A percentile compares a stretch with the other conserved stretches of the same genome.
Evolutionary conservation across 2,329 filamentous ascomycete species (phyloP).

Genomic region (Penicillium sclerotigenum): DNA sequence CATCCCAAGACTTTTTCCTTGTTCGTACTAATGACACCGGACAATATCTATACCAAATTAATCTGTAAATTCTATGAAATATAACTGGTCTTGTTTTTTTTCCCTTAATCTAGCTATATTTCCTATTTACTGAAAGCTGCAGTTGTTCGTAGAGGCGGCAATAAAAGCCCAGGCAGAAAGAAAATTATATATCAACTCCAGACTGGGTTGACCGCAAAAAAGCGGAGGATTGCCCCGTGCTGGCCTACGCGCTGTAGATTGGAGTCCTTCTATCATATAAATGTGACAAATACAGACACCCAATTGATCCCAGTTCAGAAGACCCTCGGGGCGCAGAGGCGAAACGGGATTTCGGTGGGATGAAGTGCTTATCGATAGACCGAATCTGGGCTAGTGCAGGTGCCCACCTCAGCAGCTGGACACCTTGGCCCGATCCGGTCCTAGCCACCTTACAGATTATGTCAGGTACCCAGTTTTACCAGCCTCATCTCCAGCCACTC

Average conservation of each 20-base stretch:
- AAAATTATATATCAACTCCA: slow-evolving; percentile 6
- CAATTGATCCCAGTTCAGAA: slow-evolving; percentile 17
- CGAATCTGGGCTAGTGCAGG: not conserved
- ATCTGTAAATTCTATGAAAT: not conserved
- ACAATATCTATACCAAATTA: slow-evolving; percentile 7
- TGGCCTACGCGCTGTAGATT: slow-evolving; percentile 24
- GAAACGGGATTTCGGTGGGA: slow-evolving; percentile 25
- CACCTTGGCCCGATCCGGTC: not conserved
- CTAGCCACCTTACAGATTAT: slow-evolving; percentile 6
- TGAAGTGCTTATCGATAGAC: slow-evolving; percentile 18
- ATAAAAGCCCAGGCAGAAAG: slow-evolving; percentile 4
- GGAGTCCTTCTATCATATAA: slow-evolving; percentile 21
- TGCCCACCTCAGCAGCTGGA: not conserved
- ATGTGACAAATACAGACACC: slow-evolving; percentile 27
- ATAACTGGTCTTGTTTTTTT: not conserved
- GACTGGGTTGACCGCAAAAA: slow-evolving; percentile 9
- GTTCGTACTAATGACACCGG: not conserved
- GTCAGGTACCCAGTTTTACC: not conserved
- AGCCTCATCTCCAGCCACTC: slow-evolving; percentile 12
- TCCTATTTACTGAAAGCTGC: not conserved
- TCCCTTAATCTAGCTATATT: not conserved
- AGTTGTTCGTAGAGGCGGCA: slow-evolving; percentile 12
- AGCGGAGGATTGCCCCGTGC: slow-evolving; percentile 18
- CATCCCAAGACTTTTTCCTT: slow-evolving; percentile 18
- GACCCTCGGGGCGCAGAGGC: not conserved